phyloP scores from a whole-genome alignment of 139 green algal genomes.

The Closterium sp. region DNA sequence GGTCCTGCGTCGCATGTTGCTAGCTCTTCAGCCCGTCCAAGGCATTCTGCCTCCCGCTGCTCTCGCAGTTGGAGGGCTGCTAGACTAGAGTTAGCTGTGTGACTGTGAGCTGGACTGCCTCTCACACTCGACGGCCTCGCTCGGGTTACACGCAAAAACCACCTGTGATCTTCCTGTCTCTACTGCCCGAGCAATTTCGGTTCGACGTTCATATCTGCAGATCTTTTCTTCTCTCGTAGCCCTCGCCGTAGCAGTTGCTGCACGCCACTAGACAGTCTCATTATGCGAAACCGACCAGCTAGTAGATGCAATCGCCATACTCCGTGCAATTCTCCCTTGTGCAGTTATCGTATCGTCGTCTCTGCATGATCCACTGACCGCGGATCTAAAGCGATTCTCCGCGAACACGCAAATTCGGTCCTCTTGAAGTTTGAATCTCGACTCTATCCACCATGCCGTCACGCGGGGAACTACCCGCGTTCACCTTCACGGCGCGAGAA shows the following conservation, averaged over 20 bases:
- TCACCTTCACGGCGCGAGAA: background rate
- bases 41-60: background rate
- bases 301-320: background rate
- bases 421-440: background rate
- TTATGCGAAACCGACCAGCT: background rate
- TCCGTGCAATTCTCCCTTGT: background rate
- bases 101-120: background rate
- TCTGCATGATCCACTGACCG: background rate
- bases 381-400: background rate
- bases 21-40: background rate
- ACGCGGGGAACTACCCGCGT: background rate
- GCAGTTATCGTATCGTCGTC: background rate
- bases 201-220: no score
- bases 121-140: no score
- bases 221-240: no score
- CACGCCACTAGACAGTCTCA: background rate
- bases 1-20: background rate
- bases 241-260: background rate
- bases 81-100: background rate
- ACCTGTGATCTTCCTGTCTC: background rate
- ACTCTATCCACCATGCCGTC: background rate
- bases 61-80: background rate
- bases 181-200: no score
- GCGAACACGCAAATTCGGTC: background rate
- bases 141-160: no score